These are phyloP conservation scores for Boletus rubroflammeus DNA, from an alignment of 768 basidiomycete genomes.

Conservation along the genomic window DNA sequence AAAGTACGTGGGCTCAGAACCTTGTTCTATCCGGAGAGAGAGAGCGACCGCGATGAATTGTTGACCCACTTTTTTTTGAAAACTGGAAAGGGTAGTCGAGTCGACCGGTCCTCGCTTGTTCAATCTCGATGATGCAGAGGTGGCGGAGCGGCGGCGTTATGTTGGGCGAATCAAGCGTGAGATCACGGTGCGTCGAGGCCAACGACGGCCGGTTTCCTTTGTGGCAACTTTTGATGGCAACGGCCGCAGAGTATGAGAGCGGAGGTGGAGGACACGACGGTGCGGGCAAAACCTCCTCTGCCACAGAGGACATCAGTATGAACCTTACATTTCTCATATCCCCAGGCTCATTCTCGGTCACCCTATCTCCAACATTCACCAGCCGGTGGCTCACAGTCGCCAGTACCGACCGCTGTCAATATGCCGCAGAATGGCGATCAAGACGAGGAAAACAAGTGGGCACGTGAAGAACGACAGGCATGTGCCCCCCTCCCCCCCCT, in stretches of 20 bases:
- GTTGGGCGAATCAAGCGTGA: conserved; percentile 70
- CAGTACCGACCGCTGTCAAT: conserved; percentile 6
- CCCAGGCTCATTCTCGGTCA: conserved; percentile 10
- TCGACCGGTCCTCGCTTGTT: conserved; percentile 79
- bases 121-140: conserved; percentile 76
- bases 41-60: not conserved
- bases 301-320: not conserved
- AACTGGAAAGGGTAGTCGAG: conserved; percentile 75
- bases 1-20: conserved; percentile 45
- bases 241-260: conserved; percentile 68
- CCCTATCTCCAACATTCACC: conserved; percentile 16
- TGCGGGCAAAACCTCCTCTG: conserved; percentile 1
- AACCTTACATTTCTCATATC: not conserved
- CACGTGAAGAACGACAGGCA: conserved; percentile 82
- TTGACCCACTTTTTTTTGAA: conserved; percentile 3
- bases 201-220: conserved; percentile 2
- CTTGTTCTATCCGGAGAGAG: no score
- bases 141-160: conserved; percentile 70
- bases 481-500: no score
- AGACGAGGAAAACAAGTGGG: conserved; percentile 77
- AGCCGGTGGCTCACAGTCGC: conserved; percentile 18
- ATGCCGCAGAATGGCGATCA: conserved; percentile 33
- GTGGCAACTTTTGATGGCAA: conserved; percentile 31
- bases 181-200: conserved; percentile 62
- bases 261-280: conserved; percentile 42